Base-by-base conservation (phyloP, 2,329 filamentous ascomycete genomes). In the Penicillium sp. region DNA sequence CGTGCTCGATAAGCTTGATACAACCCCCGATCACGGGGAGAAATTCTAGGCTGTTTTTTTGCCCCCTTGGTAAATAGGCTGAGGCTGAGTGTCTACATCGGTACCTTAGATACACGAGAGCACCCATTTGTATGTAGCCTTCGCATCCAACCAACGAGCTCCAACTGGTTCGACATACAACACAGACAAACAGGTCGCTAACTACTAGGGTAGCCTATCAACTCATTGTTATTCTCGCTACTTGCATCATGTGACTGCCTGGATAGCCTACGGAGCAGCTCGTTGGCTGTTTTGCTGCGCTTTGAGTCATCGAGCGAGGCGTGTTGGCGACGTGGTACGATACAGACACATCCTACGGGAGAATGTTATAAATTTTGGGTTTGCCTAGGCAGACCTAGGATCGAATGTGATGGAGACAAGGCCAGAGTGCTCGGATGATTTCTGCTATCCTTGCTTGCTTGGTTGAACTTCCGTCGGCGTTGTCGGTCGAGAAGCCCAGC, bases 291-390 rank as follows among this genome's bases (percentile, higher is more conserved):
- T 30, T 21, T 17, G 26, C 17, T 38, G 53, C 8, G 11, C 26
- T 38, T 45, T 50, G 58, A 56, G 52, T 56, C 58, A 60, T 56
- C 21, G 51, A 23, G 38, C 48, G 13, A 15, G 38, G 26, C 8
- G 7, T 35, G n/a, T 11, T 45, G 55, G 19, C 35, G 44, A 51
- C 55, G 55, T 58, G 31, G 35, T 45, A 45, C 47, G 46, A 31
- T 51, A 51, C 21, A 58, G 29, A 19, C 9, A 26, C 23, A 26
- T 8, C 9, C 21, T 44, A 13, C 51, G 35, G 35, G 29, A 15
- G 23, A 7, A 15, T 55, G 23, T 17, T 17, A 35, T 26, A 44
- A 21, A 31, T 57, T 21, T 50, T 23, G 46, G 30, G 38, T 31
- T 26, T 19, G 8, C 17, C 13, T 26, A 35, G 55, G 45, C 31